phyloP scores from a whole-genome alignment of 768 basidiomycete species.

The Paxillus involutus region DNA sequence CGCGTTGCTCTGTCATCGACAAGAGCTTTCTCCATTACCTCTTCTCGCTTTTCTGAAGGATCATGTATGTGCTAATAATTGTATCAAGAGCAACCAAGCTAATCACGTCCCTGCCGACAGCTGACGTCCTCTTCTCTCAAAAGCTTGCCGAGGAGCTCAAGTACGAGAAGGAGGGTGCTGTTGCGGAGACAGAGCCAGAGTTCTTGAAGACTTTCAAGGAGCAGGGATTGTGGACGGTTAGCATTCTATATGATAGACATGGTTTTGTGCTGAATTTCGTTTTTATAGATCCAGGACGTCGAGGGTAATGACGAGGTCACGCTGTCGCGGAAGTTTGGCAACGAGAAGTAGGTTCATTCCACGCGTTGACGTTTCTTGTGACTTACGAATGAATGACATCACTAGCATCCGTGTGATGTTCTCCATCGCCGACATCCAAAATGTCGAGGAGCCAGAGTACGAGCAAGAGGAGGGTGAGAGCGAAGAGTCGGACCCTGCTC shows the following conservation, averaged over 20 bases:
- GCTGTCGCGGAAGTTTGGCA: conserved; percentile 82
- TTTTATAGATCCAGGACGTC: conserved; percentile 62
- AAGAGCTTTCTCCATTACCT: conserved; percentile 42
- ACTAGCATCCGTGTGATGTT: conserved; percentile 85
- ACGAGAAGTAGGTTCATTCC: conserved; percentile 68
- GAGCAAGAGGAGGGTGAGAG: conserved; percentile 37
- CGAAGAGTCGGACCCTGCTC: conserved; percentile 26
- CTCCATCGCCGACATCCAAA: conserved; percentile 86
- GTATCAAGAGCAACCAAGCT: neutral
- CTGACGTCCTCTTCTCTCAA: conserved; percentile 71
- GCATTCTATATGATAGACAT: neutral
- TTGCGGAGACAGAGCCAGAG: conserved; percentile 52
- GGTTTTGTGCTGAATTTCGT: neutral
- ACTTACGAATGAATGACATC: neutral
- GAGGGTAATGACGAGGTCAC: conserved; percentile 79
- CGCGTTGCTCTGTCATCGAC: conserved; percentile 24
- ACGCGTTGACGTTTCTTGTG: neutral
- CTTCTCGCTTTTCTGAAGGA: conserved; percentile 41
- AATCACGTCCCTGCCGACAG: conserved; percentile 35
- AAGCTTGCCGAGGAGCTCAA: conserved; percentile 81
- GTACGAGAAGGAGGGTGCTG: conserved; percentile 71
- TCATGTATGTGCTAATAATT: conserved; percentile 33
- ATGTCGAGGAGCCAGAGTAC: conserved; percentile 37
- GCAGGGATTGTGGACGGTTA: conserved; percentile 77
- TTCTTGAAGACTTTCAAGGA: conserved; percentile 76